Base-by-base conservation (phyloP, 768 basidiomycete genomes). In the Hydnomerulius pinastri region DNA sequence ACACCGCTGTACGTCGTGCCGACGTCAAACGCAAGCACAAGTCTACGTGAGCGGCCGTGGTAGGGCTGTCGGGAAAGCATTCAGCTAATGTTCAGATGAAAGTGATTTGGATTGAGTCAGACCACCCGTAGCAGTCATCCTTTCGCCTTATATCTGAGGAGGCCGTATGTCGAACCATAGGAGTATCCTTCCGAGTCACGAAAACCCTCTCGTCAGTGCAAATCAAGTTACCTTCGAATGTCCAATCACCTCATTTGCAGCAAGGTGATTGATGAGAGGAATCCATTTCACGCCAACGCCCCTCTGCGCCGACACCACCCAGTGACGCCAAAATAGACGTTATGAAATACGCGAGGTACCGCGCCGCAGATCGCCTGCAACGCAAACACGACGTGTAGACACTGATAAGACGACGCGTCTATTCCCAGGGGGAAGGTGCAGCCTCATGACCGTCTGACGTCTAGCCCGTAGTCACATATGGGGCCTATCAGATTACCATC, bases 1-100 rank as follows among this genome's bases (percentile, higher is more conserved):
- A 77, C 59, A 2, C 75, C 76, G 36, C 76, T 77, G 48, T 53
- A 76, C 0, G 76, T 78, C 0, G 76, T 78, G 4, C 78, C 77
- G 6, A 80, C 61, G 36, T 79, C 78, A 41, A 79, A 73, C 0
- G 75, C 76, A 15, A 80, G 50, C 0, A 77, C 68, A 3, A 79
- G 65, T 45, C 70, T 71, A 6, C 67, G 69, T 23, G 51, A 37
- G 20, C 61, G 60, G 15, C 78, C 78, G 12, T 60, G 59, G 55
- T 70, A 80, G 9, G 66, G 63, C n/a, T 69, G 55, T 48, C 73
- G 63, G 29, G 70, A 60, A 23, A 65, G 50, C 73, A 74, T 72
- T n/a, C n/a, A 20, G n/a, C n/a, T n/a, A n/a, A n/a, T 37, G n/a
- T n/a, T 12, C 15, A 28, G 11, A 23, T 13, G 27, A n/a, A n/a